phyloP scores from a whole-genome alignment of 257 asterid genomes.

The Forsythia suspensa region DNA sequence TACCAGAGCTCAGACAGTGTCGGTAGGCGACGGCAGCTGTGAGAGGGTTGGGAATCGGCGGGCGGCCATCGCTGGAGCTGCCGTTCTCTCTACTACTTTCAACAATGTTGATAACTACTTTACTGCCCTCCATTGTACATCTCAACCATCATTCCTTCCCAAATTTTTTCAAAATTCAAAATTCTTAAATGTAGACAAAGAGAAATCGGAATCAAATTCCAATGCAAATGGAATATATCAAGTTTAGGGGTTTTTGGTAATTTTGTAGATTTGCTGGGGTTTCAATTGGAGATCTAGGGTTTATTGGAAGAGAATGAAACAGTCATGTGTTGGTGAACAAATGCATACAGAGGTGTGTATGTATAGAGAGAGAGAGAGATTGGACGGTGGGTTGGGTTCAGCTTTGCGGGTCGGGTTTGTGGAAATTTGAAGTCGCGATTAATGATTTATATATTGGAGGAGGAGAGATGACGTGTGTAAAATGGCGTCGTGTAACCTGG shows the following conservation, averaged over 20 bases:
- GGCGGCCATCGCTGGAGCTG: conserved; percentile 64
- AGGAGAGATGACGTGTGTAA: too few species aligned
- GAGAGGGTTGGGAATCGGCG: conserved; percentile 64
- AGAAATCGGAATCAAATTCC: conserved; percentile 2
- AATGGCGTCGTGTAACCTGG: too few species aligned
- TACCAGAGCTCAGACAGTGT: conserved; percentile 41
- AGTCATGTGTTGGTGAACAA: not conserved
- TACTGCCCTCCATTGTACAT: conserved; percentile 80
- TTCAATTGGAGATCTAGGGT: conserved; percentile 52
- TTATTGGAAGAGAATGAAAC: conserved; percentile 17
- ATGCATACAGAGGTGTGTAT: conserved; percentile 18
- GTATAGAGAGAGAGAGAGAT: not conserved
- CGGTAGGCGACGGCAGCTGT: conserved; percentile 43
- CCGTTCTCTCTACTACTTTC: conserved; percentile 40
- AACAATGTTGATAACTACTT: conserved; percentile 42
- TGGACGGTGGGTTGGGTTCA: not conserved
- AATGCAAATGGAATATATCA: conserved; percentile 7
- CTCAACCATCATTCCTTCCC: conserved; percentile 59
- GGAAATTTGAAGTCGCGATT: too few species aligned
- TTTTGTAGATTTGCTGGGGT: not conserved
- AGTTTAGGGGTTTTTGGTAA: conserved; percentile 13
- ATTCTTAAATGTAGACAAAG: not conserved
- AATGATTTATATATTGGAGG: too few species aligned
- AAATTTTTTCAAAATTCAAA: conserved; percentile 5
- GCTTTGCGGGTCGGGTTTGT: too few species aligned